A percentile compares a stretch with the other conserved stretches of the same genome.
Conservation (phyloP, 2,329 filamentous ascomycete genomes). For the Aspergillus quadrilineatus region DNA sequence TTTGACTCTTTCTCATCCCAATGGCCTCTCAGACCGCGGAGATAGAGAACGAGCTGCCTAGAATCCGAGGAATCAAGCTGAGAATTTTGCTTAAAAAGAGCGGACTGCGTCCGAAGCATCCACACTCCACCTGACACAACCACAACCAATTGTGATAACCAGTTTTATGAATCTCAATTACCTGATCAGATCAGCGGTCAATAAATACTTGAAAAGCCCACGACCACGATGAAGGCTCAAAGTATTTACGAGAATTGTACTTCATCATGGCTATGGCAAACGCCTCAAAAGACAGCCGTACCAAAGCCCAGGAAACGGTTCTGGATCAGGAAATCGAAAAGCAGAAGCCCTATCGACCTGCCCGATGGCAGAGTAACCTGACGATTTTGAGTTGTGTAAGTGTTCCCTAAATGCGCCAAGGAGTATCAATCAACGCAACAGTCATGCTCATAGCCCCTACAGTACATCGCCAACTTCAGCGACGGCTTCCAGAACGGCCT, state of each 20-base stretch:
- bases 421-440: not conserved
- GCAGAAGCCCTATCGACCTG: slow-evolving; percentile 20
- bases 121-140: not conserved
- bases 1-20: not conserved
- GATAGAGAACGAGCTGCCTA: not conserved
- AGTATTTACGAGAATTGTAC: not conserved
- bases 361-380: slow-evolving; percentile 29
- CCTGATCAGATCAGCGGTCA: not conserved
- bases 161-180: not conserved
- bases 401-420: not conserved
- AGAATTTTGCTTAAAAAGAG: not conserved
- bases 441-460: not conserved
- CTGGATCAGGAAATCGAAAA: slow-evolving; percentile 6
- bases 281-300: not conserved
- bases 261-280: not conserved
- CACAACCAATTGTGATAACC: not conserved
- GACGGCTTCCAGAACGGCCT: slow-evolving; percentile 33
- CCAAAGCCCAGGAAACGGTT: not conserved
- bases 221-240: not conserved
- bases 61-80: not conserved
- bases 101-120: not conserved
- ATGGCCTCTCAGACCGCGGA: not conserved
- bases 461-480: slow-evolving; percentile 36
- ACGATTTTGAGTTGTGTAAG: slow-evolving; percentile 32
- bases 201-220: not conserved